Evolutionary conservation across 805 yeast species (phyloP).

Genomic region (Sporopachydermia quercuum): DNA sequence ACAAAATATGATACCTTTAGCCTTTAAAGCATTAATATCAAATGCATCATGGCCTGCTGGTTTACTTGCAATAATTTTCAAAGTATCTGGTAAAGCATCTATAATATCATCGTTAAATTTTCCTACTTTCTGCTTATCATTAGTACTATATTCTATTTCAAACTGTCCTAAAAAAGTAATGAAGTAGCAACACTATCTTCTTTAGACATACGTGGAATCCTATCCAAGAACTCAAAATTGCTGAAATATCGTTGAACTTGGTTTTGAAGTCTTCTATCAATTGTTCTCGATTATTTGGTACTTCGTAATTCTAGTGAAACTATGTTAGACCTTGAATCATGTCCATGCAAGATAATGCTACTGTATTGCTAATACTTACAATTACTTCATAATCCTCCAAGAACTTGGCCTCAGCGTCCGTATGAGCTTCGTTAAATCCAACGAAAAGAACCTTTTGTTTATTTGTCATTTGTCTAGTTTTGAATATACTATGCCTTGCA

Average conservation of each 20-base stretch:
- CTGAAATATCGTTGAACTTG: slow-evolving; percentile 28
- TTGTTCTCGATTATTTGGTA: slow-evolving; percentile 14
- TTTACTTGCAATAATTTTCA: slow-evolving; percentile 37
- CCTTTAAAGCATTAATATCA: slow-evolving; percentile 28
- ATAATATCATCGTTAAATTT: slow-evolving; percentile 16
- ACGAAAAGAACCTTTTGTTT: background rate
- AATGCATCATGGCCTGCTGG: slow-evolving; percentile 48
- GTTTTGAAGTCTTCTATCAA: slow-evolving; percentile 26
- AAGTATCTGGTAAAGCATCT: slow-evolving; percentile 28
- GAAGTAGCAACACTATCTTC: too few relatives aligned
- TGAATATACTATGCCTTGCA: too few relatives aligned
- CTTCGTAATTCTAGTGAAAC: background rate
- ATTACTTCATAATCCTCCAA: background rate
- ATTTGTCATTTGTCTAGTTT: too few relatives aligned
- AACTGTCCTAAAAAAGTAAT: too few relatives aligned
- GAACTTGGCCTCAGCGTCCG: background rate
- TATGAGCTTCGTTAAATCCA: background rate
- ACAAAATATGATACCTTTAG: slow-evolving; percentile 34
- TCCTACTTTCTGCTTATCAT: slow-evolving; percentile 20
- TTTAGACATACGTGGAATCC: slow-evolving; percentile 23
- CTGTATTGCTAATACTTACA: background rate
- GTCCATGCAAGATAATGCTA: background rate
- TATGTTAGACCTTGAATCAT: too few relatives aligned
- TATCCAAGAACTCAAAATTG: slow-evolving; percentile 40
- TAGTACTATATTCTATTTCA: too few relatives aligned